Conservation (phyloP, 352 stramenopile genomes). For the Globisporangium uncinulatum region DNA sequence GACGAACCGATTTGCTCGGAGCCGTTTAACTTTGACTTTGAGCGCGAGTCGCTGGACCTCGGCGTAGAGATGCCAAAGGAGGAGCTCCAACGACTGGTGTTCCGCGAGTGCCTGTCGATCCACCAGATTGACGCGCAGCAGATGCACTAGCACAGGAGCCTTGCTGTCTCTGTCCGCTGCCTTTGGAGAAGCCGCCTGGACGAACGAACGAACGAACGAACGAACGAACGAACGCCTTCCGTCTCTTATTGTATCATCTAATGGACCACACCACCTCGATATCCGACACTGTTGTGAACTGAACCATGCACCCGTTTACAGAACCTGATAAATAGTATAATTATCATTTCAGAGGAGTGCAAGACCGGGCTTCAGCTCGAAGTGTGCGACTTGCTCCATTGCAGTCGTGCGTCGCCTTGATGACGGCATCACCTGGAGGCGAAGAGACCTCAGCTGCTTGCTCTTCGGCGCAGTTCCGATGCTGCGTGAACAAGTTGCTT, state of each 20-base stretch:
- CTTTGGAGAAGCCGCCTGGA: no score
- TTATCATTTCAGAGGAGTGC: no score
- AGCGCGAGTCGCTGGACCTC: constrained; percentile 74
- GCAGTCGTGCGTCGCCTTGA: no score
- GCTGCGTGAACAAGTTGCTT: constrained; percentile 1
- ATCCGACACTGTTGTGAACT: no score
- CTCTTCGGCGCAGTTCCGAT: constrained; percentile 5
- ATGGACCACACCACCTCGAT: no score
- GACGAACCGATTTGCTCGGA: constrained; percentile 83
- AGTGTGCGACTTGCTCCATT: no score
- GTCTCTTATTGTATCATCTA: no score
- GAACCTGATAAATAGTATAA: no score
- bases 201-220: no score
- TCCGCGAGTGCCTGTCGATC: constrained; percentile 70
- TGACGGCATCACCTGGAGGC: neutral
- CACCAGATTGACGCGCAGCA: constrained; percentile 64
- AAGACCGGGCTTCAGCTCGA: no score
- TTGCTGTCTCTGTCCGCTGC: neutral
- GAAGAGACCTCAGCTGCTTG: neutral
- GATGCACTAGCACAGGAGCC: constrained; percentile 33
- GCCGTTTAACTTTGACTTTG: constrained; percentile 85
- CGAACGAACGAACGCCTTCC: no score
- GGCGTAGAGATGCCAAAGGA: constrained; percentile 84
- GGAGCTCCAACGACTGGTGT: constrained; percentile 77
- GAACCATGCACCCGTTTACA: no score